A percentile compares a stretch with the other conserved stretches of the same genome.
Conservation (phyloP, 306 rosid species). For the Malus fusca region DNA sequence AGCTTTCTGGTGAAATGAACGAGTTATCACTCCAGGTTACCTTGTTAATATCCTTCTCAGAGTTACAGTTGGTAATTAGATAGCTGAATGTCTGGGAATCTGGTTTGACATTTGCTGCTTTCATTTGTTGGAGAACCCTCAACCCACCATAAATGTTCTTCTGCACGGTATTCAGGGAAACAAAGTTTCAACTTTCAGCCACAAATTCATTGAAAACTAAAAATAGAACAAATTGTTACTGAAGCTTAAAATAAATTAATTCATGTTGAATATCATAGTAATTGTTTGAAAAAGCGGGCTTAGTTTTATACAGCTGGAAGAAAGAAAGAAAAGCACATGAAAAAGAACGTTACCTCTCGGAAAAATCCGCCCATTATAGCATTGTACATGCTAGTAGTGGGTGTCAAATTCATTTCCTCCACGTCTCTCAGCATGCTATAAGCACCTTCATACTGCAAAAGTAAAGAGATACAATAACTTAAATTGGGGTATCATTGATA, state of each 20-base stretch:
- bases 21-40: constrained; percentile 23
- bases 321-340: constrained; percentile 6
- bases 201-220: neutral
- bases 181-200: constrained; percentile 2
- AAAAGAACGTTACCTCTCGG: constrained; percentile 60
- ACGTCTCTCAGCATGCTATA: constrained; percentile 48
- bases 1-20: too few relatives aligned
- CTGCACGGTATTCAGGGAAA: constrained; percentile 33
- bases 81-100: constrained; percentile 63
- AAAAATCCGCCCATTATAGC: constrained; percentile 83
- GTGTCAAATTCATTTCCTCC: constrained; percentile 38
- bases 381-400: constrained; percentile 59
- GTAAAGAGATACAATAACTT: constrained; percentile 8
- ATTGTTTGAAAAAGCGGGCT: neutral
- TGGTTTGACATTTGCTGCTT: constrained; percentile 48
- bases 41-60: constrained; percentile 56
- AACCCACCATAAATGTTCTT: constrained; percentile 46
- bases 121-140: constrained; percentile 56
- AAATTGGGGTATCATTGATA: neutral
- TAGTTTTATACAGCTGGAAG: neutral
- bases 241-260: neutral
- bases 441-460: constrained; percentile 63
- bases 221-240: constrained; percentile 4
- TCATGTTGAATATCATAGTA: neutral
- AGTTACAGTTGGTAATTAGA: constrained; percentile 52